A percentile compares a stretch with the other conserved stretches of the same genome.
Conservation (phyloP, 2,329 filamentous ascomycete genomes). For the Penicillium concentricum region DNA sequence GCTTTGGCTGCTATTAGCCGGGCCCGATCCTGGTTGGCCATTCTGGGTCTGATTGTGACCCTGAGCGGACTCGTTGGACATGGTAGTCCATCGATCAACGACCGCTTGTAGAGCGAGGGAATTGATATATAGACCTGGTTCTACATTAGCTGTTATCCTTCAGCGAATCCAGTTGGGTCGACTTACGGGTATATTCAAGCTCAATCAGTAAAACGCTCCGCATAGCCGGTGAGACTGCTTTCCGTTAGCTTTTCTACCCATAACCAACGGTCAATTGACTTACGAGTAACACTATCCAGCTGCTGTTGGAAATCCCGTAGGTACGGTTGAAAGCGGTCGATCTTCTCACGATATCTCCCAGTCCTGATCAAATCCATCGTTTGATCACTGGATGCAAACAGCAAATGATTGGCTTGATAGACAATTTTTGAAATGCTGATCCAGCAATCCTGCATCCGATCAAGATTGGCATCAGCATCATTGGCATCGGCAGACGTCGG, state of each 20-base stretch:
- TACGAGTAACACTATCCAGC: constrained; percentile 70
- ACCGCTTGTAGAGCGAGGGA: constrained; percentile 92
- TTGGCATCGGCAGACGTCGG: constrained; percentile 31
- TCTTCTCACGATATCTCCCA: constrained; percentile 75
- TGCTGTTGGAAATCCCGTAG: constrained; percentile 76
- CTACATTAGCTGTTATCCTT: constrained; percentile 9
- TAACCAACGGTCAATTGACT: constrained; percentile 15
- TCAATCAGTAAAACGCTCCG: constrained; percentile 84
- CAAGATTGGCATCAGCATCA: constrained; percentile 44
- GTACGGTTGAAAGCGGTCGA: constrained; percentile 78
- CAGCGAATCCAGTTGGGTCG: background rate
- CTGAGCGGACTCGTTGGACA: constrained; percentile 48
- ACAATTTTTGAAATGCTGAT: constrained; percentile 89
- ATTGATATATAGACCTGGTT: constrained; percentile 72
- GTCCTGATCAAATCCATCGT: constrained; percentile 87
- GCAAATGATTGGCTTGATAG: constrained; percentile 81
- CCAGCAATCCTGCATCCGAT: constrained; percentile 77
- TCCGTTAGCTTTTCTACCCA: constrained; percentile 21
- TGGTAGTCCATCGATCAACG: constrained; percentile 84
- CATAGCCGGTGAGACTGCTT: constrained; percentile 56
- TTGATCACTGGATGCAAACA: constrained; percentile 83
- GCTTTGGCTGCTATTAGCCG: constrained; percentile 30
- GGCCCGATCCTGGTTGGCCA: constrained; percentile 26
- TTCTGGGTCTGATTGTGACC: constrained; percentile 30
- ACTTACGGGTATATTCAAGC: constrained; percentile 83